Evolutionary conservation across 208 protist genomes (phyloP).

Genomic region (Trypanosoma melophagium): DNA sequence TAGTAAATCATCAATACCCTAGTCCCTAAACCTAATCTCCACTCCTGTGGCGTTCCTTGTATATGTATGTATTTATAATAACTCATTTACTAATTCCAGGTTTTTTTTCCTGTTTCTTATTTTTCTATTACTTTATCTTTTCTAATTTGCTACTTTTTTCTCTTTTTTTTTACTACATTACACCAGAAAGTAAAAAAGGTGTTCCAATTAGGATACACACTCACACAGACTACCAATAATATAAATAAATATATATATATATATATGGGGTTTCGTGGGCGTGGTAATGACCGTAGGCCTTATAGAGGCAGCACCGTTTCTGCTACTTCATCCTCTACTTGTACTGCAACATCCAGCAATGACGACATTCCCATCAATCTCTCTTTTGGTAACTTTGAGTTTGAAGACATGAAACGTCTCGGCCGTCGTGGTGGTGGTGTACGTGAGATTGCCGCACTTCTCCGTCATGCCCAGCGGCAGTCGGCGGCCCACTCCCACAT

Average conservation of each 20-base stretch:
- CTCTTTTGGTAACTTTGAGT: conserved; percentile 81
- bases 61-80: too few species aligned
- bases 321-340: background rate
- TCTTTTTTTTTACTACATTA: background rate
- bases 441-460: conserved; percentile 59
- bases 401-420: conserved; percentile 65
- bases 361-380: conserved; percentile 54
- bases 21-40: too few species aligned
- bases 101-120: background rate
- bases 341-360: background rate
- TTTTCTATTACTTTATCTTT: background rate
- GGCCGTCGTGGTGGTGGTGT: conserved; percentile 75
- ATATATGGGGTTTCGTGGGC: too few species aligned
- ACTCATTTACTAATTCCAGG: background rate
- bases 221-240: too few species aligned
- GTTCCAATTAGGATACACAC: too few species aligned
- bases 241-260: too few species aligned
- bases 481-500: conserved; percentile 37
- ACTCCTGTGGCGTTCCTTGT: too few species aligned
- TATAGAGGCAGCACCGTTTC: too few species aligned
- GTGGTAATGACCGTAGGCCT: too few species aligned
- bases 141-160: background rate
- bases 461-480: conserved; percentile 49
- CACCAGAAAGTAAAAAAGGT: too few species aligned
- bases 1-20: too few species aligned